phyloP scores from a whole-genome alignment of 352 stramenopile genomes.

The Globisporangium mamillatum region DNA sequence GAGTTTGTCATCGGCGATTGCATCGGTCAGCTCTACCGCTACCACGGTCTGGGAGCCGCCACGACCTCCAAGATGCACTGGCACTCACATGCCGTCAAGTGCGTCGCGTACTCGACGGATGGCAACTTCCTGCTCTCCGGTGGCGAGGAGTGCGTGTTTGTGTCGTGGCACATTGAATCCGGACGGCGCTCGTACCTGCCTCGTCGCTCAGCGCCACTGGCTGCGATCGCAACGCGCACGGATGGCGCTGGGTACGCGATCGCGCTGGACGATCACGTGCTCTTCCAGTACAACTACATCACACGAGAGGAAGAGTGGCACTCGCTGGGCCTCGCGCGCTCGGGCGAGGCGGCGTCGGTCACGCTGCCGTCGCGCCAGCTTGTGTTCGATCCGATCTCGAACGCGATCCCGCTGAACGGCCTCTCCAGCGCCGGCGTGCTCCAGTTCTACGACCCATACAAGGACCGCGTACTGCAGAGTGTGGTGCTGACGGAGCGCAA shows the following conservation, averaged over 20 bases:
- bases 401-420: slow-evolving; percentile 63
- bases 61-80: slow-evolving; percentile 75
- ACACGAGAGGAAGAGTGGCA: slow-evolving; percentile 80
- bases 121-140: slow-evolving; percentile 78
- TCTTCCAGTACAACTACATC: slow-evolving; percentile 84
- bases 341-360: slow-evolving; percentile 31
- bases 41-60: slow-evolving; percentile 22
- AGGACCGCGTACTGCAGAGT: slow-evolving; percentile 71
- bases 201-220: slow-evolving; percentile 62
- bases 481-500: slow-evolving; percentile 78
- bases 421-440: slow-evolving; percentile 55
- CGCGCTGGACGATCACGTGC: slow-evolving; percentile 53
- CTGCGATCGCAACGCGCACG: slow-evolving; percentile 45
- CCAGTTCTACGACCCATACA: slow-evolving; percentile 83
- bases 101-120: slow-evolving; percentile 70
- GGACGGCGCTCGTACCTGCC: slow-evolving; percentile 75
- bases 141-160: slow-evolving; percentile 84
- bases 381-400: slow-evolving; percentile 58
- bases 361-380: slow-evolving; percentile 57
- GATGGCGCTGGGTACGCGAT: slow-evolving; percentile 67
- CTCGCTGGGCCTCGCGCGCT: slow-evolving; percentile 54
- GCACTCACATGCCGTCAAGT: slow-evolving; percentile 80
- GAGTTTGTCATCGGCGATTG: slow-evolving; percentile 72
- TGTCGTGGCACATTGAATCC: slow-evolving; percentile 84
- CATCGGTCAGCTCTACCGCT: slow-evolving; percentile 64